Evolutionary conservation across 176 grass and related monocot species (phyloP).

Genomic region (Oryza longistaminata): DNA sequence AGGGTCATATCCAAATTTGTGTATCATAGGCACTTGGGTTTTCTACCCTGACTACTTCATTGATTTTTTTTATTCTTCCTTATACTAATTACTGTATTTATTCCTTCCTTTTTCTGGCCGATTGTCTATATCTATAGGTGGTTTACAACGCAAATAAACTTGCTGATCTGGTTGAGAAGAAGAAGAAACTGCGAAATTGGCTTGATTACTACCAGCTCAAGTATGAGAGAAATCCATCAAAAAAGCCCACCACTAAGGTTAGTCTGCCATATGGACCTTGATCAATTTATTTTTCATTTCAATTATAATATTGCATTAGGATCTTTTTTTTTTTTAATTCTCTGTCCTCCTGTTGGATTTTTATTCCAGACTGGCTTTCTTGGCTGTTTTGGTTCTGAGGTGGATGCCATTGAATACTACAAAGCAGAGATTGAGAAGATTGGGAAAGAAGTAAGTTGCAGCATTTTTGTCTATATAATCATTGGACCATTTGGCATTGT

Average conservation of each 20-base stretch:
- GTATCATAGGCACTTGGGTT: background rate
- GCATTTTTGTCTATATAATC: background rate
- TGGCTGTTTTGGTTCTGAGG: slow-evolving; percentile 75
- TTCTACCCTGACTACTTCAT: background rate
- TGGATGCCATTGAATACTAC: slow-evolving; percentile 96
- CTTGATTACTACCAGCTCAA: slow-evolving; percentile 84
- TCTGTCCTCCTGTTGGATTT: slow-evolving; percentile 18
- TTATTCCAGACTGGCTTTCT: slow-evolving; percentile 83
- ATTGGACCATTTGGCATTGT: background rate
- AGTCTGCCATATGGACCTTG: slow-evolving; percentile 9
- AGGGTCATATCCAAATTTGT: slow-evolving; percentile 7
- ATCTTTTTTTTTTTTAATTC: slow-evolving; percentile 40
- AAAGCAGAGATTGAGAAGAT: slow-evolving; percentile 86
- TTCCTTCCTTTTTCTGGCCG: background rate
- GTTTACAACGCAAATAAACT: slow-evolving; percentile 96
- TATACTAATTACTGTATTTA: background rate
- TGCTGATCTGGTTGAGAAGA: slow-evolving; percentile 81
- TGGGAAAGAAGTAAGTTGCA: slow-evolving; percentile 70
- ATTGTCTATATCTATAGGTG: slow-evolving; percentile 45
- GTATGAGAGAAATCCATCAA: slow-evolving; percentile 69
- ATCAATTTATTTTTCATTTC: background rate
- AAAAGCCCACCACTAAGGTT: slow-evolving; percentile 86
- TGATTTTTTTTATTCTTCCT: background rate
- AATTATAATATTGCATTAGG: background rate
- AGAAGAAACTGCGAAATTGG: slow-evolving; percentile 89